Percentiles rank a stretch among this genome's conserved stretches.
Evolutionary conservation across 2,329 filamentous ascomycete genomes (phyloP).

Genomic region (Fusarium palustre): DNA sequence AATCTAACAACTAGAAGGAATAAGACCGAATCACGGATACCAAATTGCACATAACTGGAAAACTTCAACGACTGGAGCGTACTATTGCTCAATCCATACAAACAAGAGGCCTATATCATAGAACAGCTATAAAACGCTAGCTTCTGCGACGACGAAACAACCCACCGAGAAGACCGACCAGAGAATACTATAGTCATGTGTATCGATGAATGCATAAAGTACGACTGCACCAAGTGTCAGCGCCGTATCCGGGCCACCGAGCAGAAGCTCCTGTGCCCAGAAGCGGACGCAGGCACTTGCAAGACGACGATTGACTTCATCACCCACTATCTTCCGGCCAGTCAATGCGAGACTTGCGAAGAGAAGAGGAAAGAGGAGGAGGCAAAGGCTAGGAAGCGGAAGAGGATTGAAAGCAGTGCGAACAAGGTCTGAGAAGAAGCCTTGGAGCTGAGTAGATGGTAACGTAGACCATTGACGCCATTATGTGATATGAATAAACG

Average conservation of each 20-base stretch:
- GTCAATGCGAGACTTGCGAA: slow-evolving; percentile 32
- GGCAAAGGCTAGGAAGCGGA: neutral
- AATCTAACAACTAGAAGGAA: neutral
- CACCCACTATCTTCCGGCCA: slow-evolving; percentile 24
- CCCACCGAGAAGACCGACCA: neutral
- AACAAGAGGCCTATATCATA: neutral
- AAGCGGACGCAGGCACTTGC: slow-evolving; percentile 8
- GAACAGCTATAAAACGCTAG: neutral
- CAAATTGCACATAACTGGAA: neutral
- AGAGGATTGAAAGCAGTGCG: neutral
- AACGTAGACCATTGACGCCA: neutral
- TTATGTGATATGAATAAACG: neutral
- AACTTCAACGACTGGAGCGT: neutral
- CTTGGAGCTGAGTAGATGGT: neutral
- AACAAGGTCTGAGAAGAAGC: neutral
- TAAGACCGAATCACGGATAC: neutral
- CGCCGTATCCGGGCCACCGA: slow-evolving; percentile 18
- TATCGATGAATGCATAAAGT: slow-evolving; percentile 15
- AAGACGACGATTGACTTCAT: neutral
- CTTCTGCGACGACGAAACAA: neutral
- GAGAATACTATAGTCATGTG: slow-evolving; percentile 16
- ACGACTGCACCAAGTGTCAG: slow-evolving; percentile 33
- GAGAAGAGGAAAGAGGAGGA: slow-evolving; percentile 12
- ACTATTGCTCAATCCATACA: too few species aligned
- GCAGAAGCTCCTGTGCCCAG: slow-evolving; percentile 10